Base-by-base conservation (phyloP, 352 stramenopile species). In the Pythium sp. region DNA sequence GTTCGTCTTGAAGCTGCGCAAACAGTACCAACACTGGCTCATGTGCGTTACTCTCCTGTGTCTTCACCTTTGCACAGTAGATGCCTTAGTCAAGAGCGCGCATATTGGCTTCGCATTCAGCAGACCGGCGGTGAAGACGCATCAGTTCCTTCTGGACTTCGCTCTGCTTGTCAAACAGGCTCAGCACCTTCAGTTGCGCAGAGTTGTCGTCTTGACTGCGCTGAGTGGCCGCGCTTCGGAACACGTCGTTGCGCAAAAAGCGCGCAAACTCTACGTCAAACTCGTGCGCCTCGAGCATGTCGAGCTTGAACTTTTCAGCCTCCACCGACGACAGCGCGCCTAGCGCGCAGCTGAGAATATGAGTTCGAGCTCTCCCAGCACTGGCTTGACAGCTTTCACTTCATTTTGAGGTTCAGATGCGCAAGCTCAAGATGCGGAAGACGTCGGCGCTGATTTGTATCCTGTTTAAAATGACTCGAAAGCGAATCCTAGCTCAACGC, bases 211-310 rank as follows among this genome's bases (percentile, higher is more conserved):
- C 56, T 32, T 22, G 43, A 36, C n/a, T 15, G 54, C 28, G 11
- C 12, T 60, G 11, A 22, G 0, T 11, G 20, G 18, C 28, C 14
- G 26, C 24, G 34, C 72, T 62, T 20, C 26, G n/a, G 61, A 93
- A 84, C 6, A 88, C 55, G 6, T 87, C 67, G 26, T 77, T 73
- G 3, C 82, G 79, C 14, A 93, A 63, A 32, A 88, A 91, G 1
- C 82, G 76, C 51, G 60, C 69, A 22, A 93, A 81, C 1, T 90
- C 85, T 9, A 81, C 75, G 43, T 93, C 82, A 47, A 93, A 87
- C 12, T 90, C 77, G n/a, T 64, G 63, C 0, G 81, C 65, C 22
- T 79, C 72, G 5, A 91, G 72, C 69, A 88, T 71, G 20, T 82
- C 77, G 46, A 70, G 67, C 62, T 85, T 73, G 38, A 89, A 89